Conservation (phyloP, 768 basidiomycete genomes). For the Brasilioporus rufonigricans region DNA sequence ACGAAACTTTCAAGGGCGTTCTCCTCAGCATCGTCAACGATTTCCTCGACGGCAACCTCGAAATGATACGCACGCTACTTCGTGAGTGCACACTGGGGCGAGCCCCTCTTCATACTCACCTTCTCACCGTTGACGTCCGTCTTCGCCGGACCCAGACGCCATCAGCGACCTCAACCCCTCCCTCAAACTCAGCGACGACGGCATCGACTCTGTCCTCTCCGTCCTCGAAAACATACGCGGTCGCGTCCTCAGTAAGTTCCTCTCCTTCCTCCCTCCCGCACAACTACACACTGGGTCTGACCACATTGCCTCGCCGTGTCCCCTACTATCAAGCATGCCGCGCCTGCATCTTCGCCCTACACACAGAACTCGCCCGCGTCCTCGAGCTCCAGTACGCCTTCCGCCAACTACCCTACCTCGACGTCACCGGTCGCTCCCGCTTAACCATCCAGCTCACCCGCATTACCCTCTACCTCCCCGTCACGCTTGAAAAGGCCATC, state of each 20-base stretch:
- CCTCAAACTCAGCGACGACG: constrained; percentile 72
- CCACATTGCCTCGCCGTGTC: neutral
- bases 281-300: neutral
- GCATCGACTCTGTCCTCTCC: constrained; percentile 71
- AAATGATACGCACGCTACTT: constrained; percentile 73
- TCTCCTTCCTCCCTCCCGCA: neutral
- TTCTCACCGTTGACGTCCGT: neutral
- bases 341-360: constrained; percentile 71
- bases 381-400: constrained; percentile 80
- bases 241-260: constrained; percentile 60
- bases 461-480: constrained; percentile 71
- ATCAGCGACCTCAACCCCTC: constrained; percentile 80
- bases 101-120: neutral
- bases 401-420: constrained; percentile 72
- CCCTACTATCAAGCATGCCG: constrained; percentile 61
- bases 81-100: constrained; percentile 42
- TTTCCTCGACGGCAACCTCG: constrained; percentile 84
- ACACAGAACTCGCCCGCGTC: constrained; percentile 70
- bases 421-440: constrained; percentile 71
- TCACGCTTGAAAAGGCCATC: constrained; percentile 70
- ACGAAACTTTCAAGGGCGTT: constrained; percentile 78
- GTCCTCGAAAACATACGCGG: constrained; percentile 70
- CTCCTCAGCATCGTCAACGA: constrained; percentile 75
- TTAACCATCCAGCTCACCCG: constrained; percentile 76
- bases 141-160: constrained; percentile 44